Evolutionary conservation across 208 protist species (phyloP).

Genomic region (Angomonas ambiguus): DNA sequence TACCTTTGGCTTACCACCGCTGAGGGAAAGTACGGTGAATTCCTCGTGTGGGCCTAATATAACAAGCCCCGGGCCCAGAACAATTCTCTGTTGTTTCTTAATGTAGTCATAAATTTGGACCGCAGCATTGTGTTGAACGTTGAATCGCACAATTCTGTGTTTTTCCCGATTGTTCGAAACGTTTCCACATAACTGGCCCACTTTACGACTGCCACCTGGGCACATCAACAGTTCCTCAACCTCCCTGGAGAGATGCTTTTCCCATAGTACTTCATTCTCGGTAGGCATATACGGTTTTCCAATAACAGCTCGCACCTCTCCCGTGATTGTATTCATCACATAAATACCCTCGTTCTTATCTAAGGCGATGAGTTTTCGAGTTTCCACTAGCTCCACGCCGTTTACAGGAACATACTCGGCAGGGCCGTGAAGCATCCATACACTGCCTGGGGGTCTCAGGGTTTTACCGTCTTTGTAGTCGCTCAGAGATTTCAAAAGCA

Average conservation of each 20-base stretch:
- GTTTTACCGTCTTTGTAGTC: slow-evolving; percentile 51
- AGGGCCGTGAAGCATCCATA: slow-evolving; percentile 95
- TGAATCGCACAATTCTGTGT: slow-evolving; percentile 90
- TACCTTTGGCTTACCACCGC: slow-evolving; percentile 91
- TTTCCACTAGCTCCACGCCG: slow-evolving; percentile 89
- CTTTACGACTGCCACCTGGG: slow-evolving; percentile 30
- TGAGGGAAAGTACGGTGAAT: slow-evolving; percentile 94
- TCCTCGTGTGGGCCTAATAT: slow-evolving; percentile 95
- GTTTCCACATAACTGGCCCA: slow-evolving; percentile 17
- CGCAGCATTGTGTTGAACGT: slow-evolving; percentile 94
- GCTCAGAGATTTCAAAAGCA: slow-evolving; percentile 90
- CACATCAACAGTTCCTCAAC: slow-evolving; percentile 91
- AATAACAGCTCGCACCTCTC: slow-evolving; percentile 83
- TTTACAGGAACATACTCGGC: slow-evolving; percentile 89
- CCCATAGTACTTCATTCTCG: slow-evolving; percentile 93
- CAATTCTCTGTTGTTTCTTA: slow-evolving; percentile 82
- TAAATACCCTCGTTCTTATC: slow-evolving; percentile 98
- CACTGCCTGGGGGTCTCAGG: slow-evolving; percentile 76
- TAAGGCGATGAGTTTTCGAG: slow-evolving; percentile 87
- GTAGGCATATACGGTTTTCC: slow-evolving; percentile 92
- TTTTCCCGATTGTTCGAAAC: slow-evolving; percentile 39
- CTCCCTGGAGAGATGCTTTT: slow-evolving; percentile 84
- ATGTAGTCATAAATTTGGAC: slow-evolving; percentile 97
- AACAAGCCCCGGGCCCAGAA: slow-evolving; percentile 92
- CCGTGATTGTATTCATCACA: slow-evolving; percentile 89